Percentiles rank a stretch among this genome's conserved stretches.
phyloP scores from a whole-genome alignment of 495 filamentous ascomycete species.

The Trichoderma gamsii region DNA sequence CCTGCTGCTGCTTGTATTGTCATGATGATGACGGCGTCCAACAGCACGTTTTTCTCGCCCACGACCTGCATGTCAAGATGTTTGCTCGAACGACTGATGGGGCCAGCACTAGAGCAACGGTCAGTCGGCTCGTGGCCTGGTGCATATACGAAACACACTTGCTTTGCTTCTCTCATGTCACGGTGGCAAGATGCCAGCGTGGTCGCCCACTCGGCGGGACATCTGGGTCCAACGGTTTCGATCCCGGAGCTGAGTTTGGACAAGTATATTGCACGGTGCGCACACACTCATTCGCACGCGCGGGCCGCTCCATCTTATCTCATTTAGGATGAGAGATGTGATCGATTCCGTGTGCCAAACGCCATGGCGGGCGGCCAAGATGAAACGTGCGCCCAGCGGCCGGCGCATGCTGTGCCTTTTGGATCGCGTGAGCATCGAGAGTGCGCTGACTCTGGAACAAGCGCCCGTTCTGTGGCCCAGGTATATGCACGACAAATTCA shows the following conservation, averaged over 20 bases:
- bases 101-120: background rate
- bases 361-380: background rate
- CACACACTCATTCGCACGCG: background rate
- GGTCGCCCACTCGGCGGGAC: background rate
- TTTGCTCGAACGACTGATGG: background rate
- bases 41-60: background rate
- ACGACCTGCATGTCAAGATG: background rate
- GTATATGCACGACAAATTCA: too few relatives aligned
- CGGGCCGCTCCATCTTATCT: conserved; percentile 13
- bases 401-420: background rate
- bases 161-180: background rate
- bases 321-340: conserved; percentile 13
- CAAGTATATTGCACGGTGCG: conserved; percentile 9
- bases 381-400: background rate
- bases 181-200: background rate
- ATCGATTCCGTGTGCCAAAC: conserved; percentile 1
- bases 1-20: conserved; percentile 7
- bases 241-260: conserved; percentile 8
- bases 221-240: background rate
- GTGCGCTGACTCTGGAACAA: background rate
- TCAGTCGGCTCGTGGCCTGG: background rate
- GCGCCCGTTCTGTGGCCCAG: background rate
- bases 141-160: background rate
- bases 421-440: background rate
- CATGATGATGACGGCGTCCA: background rate